A percentile compares a stretch with the other conserved stretches of the same genome.
These are phyloP conservation scores for Tolypocladium pustulatum DNA, from an alignment of 2,329 filamentous ascomycete species.

Conservation along the genomic window DNA sequence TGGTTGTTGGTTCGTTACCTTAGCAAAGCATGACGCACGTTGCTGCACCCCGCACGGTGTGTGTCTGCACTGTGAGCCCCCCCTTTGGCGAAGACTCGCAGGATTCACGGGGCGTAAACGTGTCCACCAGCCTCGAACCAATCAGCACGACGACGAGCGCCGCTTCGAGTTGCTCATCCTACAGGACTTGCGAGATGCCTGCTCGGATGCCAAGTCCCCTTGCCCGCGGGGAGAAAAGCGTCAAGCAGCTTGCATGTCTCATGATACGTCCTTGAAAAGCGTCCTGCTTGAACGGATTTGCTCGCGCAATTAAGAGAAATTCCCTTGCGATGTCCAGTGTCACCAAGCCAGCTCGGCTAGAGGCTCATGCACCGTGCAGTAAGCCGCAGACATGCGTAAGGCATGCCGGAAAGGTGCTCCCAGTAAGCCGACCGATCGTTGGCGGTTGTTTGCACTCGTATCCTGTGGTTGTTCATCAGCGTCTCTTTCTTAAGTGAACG, in stretches of 20 bases:
- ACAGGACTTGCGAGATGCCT: background rate
- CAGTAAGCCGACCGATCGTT: background rate
- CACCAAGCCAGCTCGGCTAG: background rate
- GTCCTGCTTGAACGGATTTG: background rate
- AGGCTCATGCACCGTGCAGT: background rate
- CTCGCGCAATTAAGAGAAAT: no score
- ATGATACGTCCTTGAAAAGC: background rate
- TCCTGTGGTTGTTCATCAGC: background rate
- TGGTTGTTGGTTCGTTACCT: background rate
- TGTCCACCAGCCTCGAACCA: background rate
- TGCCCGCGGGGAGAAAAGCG: background rate
- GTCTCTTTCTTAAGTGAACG: background rate
- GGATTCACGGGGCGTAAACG: background rate
- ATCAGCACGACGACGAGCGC: background rate
- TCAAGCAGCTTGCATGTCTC: background rate
- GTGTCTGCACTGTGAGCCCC: background rate
- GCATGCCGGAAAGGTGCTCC: background rate
- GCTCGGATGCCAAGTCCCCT: background rate
- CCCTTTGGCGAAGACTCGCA: background rate
- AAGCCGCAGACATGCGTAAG: background rate
- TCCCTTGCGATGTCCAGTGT: no score
- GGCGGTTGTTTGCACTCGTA: background rate
- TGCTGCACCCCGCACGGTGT: background rate
- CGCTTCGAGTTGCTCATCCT: background rate
- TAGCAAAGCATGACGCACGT: background rate